Evolutionary conservation across 2,329 filamentous ascomycete genomes (phyloP).

Genomic region (Stemphylium vesicarium): DNA sequence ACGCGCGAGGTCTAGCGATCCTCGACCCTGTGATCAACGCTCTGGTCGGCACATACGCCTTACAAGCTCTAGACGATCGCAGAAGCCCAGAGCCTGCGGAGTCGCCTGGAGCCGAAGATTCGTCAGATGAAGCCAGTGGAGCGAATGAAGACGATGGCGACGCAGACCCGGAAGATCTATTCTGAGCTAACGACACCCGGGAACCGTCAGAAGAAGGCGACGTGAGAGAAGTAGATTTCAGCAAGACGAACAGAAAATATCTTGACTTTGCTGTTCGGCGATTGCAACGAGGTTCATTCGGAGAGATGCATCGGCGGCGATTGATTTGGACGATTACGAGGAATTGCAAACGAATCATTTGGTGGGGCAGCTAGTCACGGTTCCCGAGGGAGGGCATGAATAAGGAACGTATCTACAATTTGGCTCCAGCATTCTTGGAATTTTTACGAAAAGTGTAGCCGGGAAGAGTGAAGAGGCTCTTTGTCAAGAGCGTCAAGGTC

Average conservation of each 20-base stretch:
- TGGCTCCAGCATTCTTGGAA: not conserved
- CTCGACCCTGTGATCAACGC: slow-evolving; percentile 29
- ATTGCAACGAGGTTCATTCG: not conserved
- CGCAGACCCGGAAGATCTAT: not conserved
- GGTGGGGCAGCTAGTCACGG: not conserved
- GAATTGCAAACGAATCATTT: slow-evolving; percentile 3
- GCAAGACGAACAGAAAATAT: not conserved
- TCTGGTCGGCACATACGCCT: slow-evolving; percentile 24
- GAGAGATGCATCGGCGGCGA: not conserved
- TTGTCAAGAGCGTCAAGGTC: too few relatives aligned
- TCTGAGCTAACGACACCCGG: not conserved
- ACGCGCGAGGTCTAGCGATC: slow-evolving; percentile 17
- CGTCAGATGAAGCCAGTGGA: too few relatives aligned
- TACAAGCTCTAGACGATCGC: slow-evolving; percentile 11
- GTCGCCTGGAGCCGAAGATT: not conserved
- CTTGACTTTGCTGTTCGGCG: not conserved
- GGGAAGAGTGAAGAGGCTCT: too few relatives aligned
- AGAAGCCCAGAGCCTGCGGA: not conserved
- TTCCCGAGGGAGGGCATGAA: too few relatives aligned
- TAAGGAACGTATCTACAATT: not conserved
- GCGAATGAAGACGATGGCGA: not conserved
- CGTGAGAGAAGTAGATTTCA: not conserved
- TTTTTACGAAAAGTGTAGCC: too few relatives aligned
- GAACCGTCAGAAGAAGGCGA: not conserved
- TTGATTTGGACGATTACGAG: not conserved